Evolutionary conservation across 768 basidiomycete species (phyloP).

Genomic region (Mrakia frigida): DNA sequence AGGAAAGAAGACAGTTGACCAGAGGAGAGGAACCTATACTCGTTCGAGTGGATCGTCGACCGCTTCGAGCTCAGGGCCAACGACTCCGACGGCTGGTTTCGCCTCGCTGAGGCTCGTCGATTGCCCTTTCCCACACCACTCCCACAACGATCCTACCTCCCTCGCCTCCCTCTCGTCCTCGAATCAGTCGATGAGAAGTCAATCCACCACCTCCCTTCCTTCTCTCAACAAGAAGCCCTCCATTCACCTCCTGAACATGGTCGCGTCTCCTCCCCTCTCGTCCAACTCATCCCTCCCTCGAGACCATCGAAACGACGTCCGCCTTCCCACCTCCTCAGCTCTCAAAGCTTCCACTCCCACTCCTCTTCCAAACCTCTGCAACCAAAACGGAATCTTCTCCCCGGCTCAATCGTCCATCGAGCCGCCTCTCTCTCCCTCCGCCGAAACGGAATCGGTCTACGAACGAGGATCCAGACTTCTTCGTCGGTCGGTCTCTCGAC

Average conservation of each 20-base stretch:
- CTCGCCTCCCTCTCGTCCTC: not conserved
- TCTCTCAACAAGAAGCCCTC: conserved; percentile 13
- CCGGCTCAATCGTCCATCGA: not conserved
- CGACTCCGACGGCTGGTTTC: not conserved
- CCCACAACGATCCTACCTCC: not conserved
- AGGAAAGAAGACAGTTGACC: conserved; percentile 16
- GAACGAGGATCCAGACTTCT: not conserved
- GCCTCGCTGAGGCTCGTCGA: not conserved
- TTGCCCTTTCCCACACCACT: conserved; percentile 1
- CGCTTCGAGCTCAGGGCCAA: not conserved
- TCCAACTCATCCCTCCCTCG: conserved; percentile 5
- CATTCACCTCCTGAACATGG: conserved; percentile 10
- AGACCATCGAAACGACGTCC: not conserved
- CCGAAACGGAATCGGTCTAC: not conserved
- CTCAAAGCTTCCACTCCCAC: conserved; percentile 22
- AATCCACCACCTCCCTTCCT: conserved; percentile 22
- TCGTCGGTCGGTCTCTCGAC: conserved; percentile 2
- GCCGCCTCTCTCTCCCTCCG: not conserved
- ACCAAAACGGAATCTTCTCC: conserved; percentile 27
- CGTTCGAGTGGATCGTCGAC: not conserved
- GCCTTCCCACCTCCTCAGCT: too few species aligned
- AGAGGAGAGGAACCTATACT: not conserved
- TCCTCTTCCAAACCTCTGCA: conserved; percentile 23
- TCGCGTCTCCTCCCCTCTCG: not conserved
- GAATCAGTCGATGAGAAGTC: not conserved